Base-by-base conservation (phyloP, 129 eudicot species). In the Artemisia tridentata region DNA sequence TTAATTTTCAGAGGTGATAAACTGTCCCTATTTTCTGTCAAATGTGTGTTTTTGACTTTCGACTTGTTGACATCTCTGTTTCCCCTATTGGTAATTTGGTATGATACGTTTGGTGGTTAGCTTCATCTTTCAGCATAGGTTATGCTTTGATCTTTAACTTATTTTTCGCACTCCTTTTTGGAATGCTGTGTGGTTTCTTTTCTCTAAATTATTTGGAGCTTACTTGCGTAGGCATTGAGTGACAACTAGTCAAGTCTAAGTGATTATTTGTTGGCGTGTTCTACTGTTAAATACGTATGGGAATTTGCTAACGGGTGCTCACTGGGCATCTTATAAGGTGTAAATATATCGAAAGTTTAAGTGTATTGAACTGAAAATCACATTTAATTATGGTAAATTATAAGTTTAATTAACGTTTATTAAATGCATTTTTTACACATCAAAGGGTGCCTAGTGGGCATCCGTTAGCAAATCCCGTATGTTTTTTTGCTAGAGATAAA, bases 241-340 rank as follows among this genome's bases (percentile, higher is more conserved):
- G 18, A 57, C 51, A 59, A 47, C 58, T 27, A 56, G 45, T 57
- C 51, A 15, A 9, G 31, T 72, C 17, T 61, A 62, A 63, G 46
- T 64, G 56, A 61, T 53, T 66, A 13, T 43, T 23, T 16, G 61
- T 18, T 63, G 52, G 15, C 25, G 18, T 63, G 68, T 45, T 62
- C 23, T 51, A 58, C 12, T 27, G 31, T 34, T 29, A 29, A 7
- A 31, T 75, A 18, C 25, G 25, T 23, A 1, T 23, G 1, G 29
- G 29, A 1, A 25, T 25, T 25, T 25, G 29, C 29, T 25, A 25
- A 25, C 4, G 29, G 29, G 29, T 25, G 29, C 3, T 4, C 29
- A 25, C 29, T 25, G 0, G 29, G 29, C 29, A 25, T 25, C 29
- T 25, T 25, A 25, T 25, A 25, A 25, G 29, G 29, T 25, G 3